These are phyloP conservation scores for Arachnopeziza araneosa DNA, from an alignment of 2,329 filamentous ascomycete species.

Conservation along the genomic window DNA sequence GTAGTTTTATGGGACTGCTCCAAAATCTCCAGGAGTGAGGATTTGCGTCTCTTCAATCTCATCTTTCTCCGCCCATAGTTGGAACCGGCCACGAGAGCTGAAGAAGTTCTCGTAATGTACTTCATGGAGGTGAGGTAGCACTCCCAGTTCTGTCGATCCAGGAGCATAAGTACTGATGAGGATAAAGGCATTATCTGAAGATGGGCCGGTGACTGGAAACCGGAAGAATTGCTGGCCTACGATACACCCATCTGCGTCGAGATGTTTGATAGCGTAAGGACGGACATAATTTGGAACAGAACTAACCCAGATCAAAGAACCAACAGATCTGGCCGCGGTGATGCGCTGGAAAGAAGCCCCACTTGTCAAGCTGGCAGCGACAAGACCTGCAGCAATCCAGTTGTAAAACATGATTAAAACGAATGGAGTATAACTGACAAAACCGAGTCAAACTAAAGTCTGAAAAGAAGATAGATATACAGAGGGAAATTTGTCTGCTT, in stretches of 20 bases:
- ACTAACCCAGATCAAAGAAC: constrained; percentile 13
- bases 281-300: constrained; percentile 18
- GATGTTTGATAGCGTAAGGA: constrained; percentile 22
- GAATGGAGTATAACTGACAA: not conserved
- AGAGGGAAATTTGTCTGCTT: no score
- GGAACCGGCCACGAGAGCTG: constrained; percentile 38
- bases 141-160: constrained; percentile 33
- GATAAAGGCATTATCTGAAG: constrained; percentile 40
- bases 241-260: constrained; percentile 20
- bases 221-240: constrained; percentile 35
- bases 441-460: no score
- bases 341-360: constrained; percentile 1
- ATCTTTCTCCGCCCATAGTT: constrained; percentile 37
- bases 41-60: constrained; percentile 33
- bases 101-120: constrained; percentile 44
- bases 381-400: not conserved
- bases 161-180: constrained; percentile 40
- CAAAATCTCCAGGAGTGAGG: constrained; percentile 41
- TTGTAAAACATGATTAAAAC: not conserved
- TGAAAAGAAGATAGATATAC: no score
- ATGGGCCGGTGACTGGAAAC: constrained; percentile 40
- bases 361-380: not conserved
- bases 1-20: constrained; percentile 39
- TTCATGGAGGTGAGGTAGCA: constrained; percentile 39
- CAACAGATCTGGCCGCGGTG: constrained; percentile 4